Evolutionary conservation across 768 basidiomycete species (phyloP).

Genomic region (Mycena rebaudengoi): DNA sequence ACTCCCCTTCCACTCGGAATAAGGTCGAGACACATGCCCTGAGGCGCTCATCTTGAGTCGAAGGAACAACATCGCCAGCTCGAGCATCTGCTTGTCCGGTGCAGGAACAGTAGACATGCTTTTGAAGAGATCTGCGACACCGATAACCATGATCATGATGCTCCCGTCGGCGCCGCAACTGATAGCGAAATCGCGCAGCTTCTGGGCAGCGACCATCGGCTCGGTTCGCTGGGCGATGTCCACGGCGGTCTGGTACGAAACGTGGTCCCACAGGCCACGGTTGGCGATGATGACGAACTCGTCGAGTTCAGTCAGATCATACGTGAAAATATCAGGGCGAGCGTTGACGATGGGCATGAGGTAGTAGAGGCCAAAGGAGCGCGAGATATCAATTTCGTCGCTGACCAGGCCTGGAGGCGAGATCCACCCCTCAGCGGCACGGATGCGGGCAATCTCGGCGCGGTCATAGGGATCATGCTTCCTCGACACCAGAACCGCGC

Average conservation of each 20-base stretch:
- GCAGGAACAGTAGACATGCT: slow-evolving; percentile 28
- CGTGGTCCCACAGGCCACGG: slow-evolving; percentile 91
- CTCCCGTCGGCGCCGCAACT: slow-evolving; percentile 94
- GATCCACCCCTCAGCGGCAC: slow-evolving; percentile 93
- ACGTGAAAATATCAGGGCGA: slow-evolving; percentile 76
- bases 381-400: slow-evolving; percentile 90
- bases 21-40: neutral
- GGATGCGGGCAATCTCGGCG: slow-evolving; percentile 85
- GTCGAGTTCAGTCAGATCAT: slow-evolving; percentile 81
- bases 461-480: slow-evolving; percentile 93
- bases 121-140: slow-evolving; percentile 79
- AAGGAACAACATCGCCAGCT: no score
- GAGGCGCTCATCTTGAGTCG: no score
- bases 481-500: slow-evolving; percentile 75
- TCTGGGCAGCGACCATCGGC: slow-evolving; percentile 90
- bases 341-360: slow-evolving; percentile 92
- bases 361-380: slow-evolving; percentile 93
- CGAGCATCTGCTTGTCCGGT: slow-evolving; percentile 7
- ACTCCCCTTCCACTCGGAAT: neutral
- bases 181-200: slow-evolving; percentile 95
- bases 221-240: slow-evolving; percentile 83
- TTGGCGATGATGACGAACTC: slow-evolving; percentile 98
- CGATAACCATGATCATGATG: slow-evolving; percentile 98
- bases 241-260: slow-evolving; percentile 94
- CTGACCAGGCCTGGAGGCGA: slow-evolving; percentile 91